Evolutionary conservation across 192 early-diverging fungal species (phyloP), one percentile per base, ranked within the genome.

Genomic region (Coemansia sp.): DNA sequence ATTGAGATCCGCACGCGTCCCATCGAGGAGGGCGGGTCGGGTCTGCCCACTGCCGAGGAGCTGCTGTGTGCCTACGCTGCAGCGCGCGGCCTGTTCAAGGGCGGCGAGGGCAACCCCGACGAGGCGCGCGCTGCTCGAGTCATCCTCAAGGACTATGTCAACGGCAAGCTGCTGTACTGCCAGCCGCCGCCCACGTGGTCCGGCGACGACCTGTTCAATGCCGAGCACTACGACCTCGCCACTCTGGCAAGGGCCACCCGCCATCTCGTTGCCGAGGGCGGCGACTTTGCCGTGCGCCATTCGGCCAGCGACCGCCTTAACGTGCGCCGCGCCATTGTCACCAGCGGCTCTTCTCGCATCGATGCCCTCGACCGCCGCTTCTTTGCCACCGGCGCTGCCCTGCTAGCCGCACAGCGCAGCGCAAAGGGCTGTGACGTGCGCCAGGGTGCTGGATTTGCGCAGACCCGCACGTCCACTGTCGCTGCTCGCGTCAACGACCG

Each of bases 91-190:
- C 91, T 90, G 58, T 91, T 91, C 60, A 91, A 93, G 67, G 83
- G 89, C 37, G 86, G 88, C 68, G 93, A 97, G 72, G 97, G 97
- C 59, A 95, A 95, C 81, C 94, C 95, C 27, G 97, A 99, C 83
- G 95, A 99, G 82, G 84, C 96, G 8, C 88, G 97, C 34, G 95
- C 97, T 0, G 95, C 97, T 1, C 83, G 96, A 63, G 93, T 95
- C 62, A 89, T 99, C 59, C 83, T 99, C 56, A 99, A 99, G 81
- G 97, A 99, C 76, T 98, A 98, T 78, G 93, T 97, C 32, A 86
- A 87, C 53, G 97, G 97, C 54, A 95, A 93, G 84, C 78, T 99
- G 18, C 68, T 97, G 19, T 98, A 83, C 86, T 90, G 90, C 66
- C 83, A 87, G 41, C 93, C 97, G 41, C 93, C 94, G 36, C 83